Evolutionary conservation across 371 early-diverging fungal species (phyloP), one percentile per base, ranked within the genome.

Genomic region (Rhizopus delemar): DNA sequence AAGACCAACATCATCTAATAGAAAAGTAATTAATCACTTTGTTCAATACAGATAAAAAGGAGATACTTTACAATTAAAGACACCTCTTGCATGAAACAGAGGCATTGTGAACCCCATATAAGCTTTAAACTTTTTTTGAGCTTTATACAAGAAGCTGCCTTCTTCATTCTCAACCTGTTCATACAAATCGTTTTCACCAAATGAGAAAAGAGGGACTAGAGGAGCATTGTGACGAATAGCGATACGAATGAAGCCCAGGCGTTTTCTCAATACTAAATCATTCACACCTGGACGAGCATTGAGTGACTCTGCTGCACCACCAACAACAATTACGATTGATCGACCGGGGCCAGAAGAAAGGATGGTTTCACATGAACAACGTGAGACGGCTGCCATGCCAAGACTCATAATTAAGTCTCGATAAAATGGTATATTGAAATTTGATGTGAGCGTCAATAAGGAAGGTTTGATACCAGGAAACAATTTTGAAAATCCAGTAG

Each of bases 111-210:
- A 90, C 38, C 87, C 90, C 38, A 83, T 70, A 5, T 74, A 55
- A 0, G 78, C 65, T 66, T 90, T 83, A 63, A 90, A 60, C 60
- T 77, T 70, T 38, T 81, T 78, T 59, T 91, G 91, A 36, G 84
- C 36, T n/a, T 68, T 51, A 35, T 79, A 82, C 5, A 88, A 45
- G 46, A 66, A 64, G 13, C 87, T 81, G 12, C 78, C 82, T 28
- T 72, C 39, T 41, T 65, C 51, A 51, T 83, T 85, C 59, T 79
- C 78, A 32, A 87, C 70, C 43, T 89, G 86, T 48, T 83, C 81
- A 59, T 86, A 93, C 11, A 93, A 60, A 35, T 93, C 90, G 68
- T 92, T 93, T 68, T 94, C 93, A 38, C 93, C 93, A 80, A 94
- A 92, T 0, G 84, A 81, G 61, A 88, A 85, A 0, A 86, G 78